Evolutionary conservation across 768 basidiomycete species (phyloP), one percentile per base, ranked within the genome.

Genomic region (Termitomyces sp.): DNA sequence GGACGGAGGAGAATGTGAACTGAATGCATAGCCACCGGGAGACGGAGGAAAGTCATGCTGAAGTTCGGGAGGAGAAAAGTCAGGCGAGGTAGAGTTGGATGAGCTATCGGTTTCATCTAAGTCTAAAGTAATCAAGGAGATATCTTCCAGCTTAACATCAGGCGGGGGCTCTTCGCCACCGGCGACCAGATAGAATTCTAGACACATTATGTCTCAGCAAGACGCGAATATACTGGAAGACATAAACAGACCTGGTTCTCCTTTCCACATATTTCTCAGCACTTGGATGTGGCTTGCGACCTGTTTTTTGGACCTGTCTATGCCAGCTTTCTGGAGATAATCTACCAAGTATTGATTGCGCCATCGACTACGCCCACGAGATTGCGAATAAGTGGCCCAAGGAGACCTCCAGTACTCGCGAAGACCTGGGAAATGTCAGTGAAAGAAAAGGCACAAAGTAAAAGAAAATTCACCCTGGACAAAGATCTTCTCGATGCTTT

Each of bases 281-380:
- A 91, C 89, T 66, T 92, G 90, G 52, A 92, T 88, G 64, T 92
- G 90, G 69, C 86, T 89, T n/a, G 90, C 90, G 61, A 92, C 90
- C 69, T 92, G 90, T 70, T 92, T 91, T 78, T 91, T 91, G 44
- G 88, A 79, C 41, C 90, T 84, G 27, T 78, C 78, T 66, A 92
- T 81, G 54, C 85, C 86, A 37, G 77, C 73, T 61, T 82, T 84
- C 54, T 84, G 77, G 57, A 92, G 81, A 64, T 88, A 86, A 61
- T 91, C 88, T 67, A 91, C 89, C 59, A 92, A 81, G 67, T 86
- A 92, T 72, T 91, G 89, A 72, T 91, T 91, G 51, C 89, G 81
- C 87, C 87, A 89, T 56, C 88, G 76, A 62, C 84, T 86, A 63
- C 89, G 84, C 32, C 89, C 89, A 21, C 87, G 84, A 30, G 86